A percentile compares a stretch with the other conserved stretches of the same genome.
Conservation (phyloP, 2,329 filamentous ascomycete genomes). For the Pyricularia grisea region DNA sequence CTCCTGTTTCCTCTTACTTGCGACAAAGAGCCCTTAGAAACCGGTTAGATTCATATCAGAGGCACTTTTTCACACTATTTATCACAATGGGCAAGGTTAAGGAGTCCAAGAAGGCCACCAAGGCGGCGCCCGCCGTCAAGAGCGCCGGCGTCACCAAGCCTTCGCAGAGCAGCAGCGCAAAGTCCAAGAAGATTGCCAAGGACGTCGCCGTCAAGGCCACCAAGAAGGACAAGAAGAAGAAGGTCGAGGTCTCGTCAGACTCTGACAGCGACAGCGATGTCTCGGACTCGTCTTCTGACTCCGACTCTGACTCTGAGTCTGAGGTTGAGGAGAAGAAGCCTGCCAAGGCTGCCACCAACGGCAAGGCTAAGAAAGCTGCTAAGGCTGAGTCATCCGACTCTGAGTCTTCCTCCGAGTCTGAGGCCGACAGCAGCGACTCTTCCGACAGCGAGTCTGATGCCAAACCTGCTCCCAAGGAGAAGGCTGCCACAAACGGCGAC, state of each 20-base stretch:
- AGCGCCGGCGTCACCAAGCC: conserved; percentile 59
- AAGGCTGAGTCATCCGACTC: conserved; percentile 14
- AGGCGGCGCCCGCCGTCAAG: conserved; percentile 48
- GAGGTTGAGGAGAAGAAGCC: conserved; percentile 23
- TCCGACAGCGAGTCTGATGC: conserved; percentile 23
- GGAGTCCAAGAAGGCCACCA: conserved; percentile 44
- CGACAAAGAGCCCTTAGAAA: conserved; percentile 3
- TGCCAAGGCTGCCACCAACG: conserved; percentile 21
- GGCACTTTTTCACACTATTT: background rate
- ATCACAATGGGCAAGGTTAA: conserved; percentile 58
- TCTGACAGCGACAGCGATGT: conserved; percentile 25
- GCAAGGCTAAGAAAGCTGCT: conserved; percentile 10
- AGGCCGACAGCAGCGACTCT: conserved; percentile 19
- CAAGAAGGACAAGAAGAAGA: conserved; percentile 37
- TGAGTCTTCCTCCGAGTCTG: conserved; percentile 21
- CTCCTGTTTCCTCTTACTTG: conserved; percentile 10
- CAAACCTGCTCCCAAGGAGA: conserved; percentile 10
- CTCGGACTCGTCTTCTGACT: conserved; percentile 19
- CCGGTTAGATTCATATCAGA: background rate
- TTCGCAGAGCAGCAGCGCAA: conserved; percentile 52
- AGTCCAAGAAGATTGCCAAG: conserved; percentile 61
- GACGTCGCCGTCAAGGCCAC: conserved; percentile 43
- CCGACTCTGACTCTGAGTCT: conserved; percentile 22
- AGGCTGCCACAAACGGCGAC: conserved; percentile 9
- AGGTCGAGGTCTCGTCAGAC: conserved; percentile 25